Evolutionary conservation across 768 basidiomycete genomes (phyloP).

Genomic region (Megacollybia marginata): DNA sequence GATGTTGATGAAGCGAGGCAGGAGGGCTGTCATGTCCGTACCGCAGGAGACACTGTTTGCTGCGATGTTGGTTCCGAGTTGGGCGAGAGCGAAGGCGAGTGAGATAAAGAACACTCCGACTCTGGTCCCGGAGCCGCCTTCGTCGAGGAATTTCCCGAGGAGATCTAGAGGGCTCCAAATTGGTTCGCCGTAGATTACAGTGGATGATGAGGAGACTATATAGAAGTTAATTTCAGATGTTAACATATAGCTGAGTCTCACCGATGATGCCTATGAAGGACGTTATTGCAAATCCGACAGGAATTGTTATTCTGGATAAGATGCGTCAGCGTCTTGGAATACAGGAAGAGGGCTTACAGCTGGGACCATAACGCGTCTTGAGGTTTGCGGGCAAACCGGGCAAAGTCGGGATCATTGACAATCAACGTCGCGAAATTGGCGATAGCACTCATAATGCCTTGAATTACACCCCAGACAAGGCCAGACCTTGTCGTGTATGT

Average conservation of each 20-base stretch:
- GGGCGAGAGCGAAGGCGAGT: background rate
- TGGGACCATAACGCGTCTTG: too few relatives aligned
- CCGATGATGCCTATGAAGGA: conserved; percentile 71
- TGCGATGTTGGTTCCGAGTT: conserved; percentile 62
- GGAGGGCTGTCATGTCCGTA: conserved; percentile 72
- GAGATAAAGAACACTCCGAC: conserved; percentile 40
- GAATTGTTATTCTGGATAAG: conserved; percentile 41
- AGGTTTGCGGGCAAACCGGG: too few relatives aligned
- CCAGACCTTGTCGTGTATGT: conserved; percentile 51
- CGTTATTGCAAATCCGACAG: conserved; percentile 65
- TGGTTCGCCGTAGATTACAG: conserved; percentile 67
- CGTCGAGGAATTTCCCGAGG: conserved; percentile 61
- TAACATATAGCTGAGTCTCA: too few relatives aligned
- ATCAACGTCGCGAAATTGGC: conserved; percentile 74
- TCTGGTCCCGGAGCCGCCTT: conserved; percentile 52
- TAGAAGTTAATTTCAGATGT: too few relatives aligned
- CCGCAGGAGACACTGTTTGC: conserved; percentile 81
- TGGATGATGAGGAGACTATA: conserved; percentile 63
- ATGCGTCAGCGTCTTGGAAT: background rate
- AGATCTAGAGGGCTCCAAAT: conserved; percentile 78
- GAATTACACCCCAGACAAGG: conserved; percentile 71
- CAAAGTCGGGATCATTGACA: conserved; percentile 31
- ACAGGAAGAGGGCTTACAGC: conserved; percentile 1
- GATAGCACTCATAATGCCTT: conserved; percentile 69
- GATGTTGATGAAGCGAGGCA: conserved; percentile 78